phyloP scores from a whole-genome alignment of 2,329 filamentous ascomycete genomes.

The Cercospora nicotianae region DNA sequence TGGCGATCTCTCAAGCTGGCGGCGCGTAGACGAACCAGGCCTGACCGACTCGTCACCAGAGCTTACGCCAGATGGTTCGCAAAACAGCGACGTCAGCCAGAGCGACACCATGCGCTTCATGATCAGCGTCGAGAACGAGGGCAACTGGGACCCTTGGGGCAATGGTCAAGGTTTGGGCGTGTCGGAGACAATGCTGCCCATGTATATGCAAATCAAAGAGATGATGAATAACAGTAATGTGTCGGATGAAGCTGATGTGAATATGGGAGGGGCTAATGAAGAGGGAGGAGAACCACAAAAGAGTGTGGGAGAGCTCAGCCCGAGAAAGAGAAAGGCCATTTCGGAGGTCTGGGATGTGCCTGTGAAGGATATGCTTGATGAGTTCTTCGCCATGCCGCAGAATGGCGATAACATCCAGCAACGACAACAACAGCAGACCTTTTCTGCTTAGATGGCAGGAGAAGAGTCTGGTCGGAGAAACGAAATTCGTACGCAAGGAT shows the following conservation, averaged over 20 bases:
- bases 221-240: conserved; percentile 23
- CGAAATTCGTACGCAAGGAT: neutral
- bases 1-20: conserved; percentile 12
- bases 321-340: conserved; percentile 27
- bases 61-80: conserved; percentile 35
- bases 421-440: neutral
- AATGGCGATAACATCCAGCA: neutral
- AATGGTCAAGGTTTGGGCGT: conserved; percentile 19
- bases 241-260: conserved; percentile 20
- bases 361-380: conserved; percentile 15
- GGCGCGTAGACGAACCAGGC: neutral
- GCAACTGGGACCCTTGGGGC: conserved; percentile 19
- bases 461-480: neutral
- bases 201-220: conserved; percentile 27
- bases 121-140: conserved; percentile 24
- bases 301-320: neutral
- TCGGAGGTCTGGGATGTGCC: conserved; percentile 21
- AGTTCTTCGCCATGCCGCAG: neutral
- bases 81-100: conserved; percentile 46
- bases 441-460: neutral
- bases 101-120: conserved; percentile 25
- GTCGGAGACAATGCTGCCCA: conserved; percentile 25
- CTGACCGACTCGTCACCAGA: conserved; percentile 24
- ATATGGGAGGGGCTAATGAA: conserved; percentile 9
- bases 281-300: conserved; percentile 5